Conservation (phyloP, 2,329 filamentous ascomycete genomes). For the Curvularia eragrostidis region DNA sequence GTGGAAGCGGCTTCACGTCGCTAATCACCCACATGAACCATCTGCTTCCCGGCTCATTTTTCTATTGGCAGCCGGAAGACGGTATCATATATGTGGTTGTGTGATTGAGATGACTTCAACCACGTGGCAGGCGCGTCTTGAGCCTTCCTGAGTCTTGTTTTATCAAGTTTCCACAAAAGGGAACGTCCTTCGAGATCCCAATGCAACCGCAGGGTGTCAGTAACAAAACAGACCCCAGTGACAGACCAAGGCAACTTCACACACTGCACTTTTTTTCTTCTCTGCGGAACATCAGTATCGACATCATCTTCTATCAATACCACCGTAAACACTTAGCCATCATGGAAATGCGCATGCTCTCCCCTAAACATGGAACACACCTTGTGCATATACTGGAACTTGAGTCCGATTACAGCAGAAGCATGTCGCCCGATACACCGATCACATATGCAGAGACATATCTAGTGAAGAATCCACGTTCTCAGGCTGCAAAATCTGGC, state of each 20-base stretch:
- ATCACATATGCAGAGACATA: not conserved
- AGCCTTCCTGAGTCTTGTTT: not conserved
- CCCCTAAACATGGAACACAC: not conserved
- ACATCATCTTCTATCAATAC: conserved; percentile 23
- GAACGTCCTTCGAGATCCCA: not conserved
- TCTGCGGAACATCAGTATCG: conserved; percentile 9
- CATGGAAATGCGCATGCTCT: conserved; percentile 8
- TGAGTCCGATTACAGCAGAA: not conserved
- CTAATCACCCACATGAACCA: not conserved
- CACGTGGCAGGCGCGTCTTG: not conserved
- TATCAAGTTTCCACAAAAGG: not conserved
- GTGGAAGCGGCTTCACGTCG: too few species aligned
- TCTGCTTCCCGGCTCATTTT: not conserved
- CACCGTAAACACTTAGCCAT: conserved; percentile 7
- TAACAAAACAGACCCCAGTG: not conserved
- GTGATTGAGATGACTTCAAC: not conserved
- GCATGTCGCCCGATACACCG: not conserved
- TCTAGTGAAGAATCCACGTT: not conserved
- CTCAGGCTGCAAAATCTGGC: not conserved
- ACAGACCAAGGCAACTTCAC: not conserved
- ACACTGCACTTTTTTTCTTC: not conserved
- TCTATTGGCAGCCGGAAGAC: not conserved
- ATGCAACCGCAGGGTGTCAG: not conserved
- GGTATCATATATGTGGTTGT: too few species aligned
- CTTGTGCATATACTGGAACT: not conserved